A percentile compares a stretch with the other conserved stretches of the same genome.
Conservation (phyloP, 805 yeast genomes). For the Saturnispora diversa region DNA sequence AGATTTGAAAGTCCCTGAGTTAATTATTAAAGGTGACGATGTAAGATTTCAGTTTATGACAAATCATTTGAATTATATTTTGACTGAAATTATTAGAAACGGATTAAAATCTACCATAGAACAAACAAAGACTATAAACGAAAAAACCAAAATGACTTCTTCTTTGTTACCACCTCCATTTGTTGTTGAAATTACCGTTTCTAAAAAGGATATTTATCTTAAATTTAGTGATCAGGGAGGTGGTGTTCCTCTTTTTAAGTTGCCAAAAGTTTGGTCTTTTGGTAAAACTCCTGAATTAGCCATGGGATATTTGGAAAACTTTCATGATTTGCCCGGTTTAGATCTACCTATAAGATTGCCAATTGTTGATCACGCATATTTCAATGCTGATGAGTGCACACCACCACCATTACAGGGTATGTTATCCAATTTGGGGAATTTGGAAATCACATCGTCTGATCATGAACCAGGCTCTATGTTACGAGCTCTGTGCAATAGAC, state of each 20-base stretch:
- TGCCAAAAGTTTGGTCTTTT: slow-evolving; percentile 77
- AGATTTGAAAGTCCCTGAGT: slow-evolving; percentile 56
- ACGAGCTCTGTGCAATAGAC: slow-evolving; percentile 57
- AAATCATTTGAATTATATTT: slow-evolving; percentile 75
- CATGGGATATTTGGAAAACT: slow-evolving; percentile 48
- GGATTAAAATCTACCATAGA: slow-evolving; percentile 74
- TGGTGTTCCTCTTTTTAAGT: slow-evolving; percentile 57
- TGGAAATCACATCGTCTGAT: slow-evolving; percentile 22
- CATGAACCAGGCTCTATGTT: slow-evolving; percentile 42
- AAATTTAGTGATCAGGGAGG: slow-evolving; percentile 89
- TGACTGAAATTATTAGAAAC: slow-evolving; percentile 84
- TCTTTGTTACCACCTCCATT: slow-evolving; percentile 53
- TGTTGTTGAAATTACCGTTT: slow-evolving; percentile 62
- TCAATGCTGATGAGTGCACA: background rate
- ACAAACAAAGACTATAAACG: slow-evolving; percentile 29
- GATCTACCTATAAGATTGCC: slow-evolving; percentile 30
- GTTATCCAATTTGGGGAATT: slow-evolving; percentile 26
- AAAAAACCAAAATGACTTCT: slow-evolving; percentile 13
- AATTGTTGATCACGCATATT: slow-evolving; percentile 17
- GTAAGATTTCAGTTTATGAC: slow-evolving; percentile 74
- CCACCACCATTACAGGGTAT: slow-evolving; percentile 20
- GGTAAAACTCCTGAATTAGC: slow-evolving; percentile 63
- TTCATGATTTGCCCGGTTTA: slow-evolving; percentile 63
- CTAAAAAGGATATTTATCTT: slow-evolving; percentile 59
- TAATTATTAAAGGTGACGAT: slow-evolving; percentile 70